Base-by-base conservation (phyloP, 768 basidiomycete species). In the Tricholoma terreum region DNA sequence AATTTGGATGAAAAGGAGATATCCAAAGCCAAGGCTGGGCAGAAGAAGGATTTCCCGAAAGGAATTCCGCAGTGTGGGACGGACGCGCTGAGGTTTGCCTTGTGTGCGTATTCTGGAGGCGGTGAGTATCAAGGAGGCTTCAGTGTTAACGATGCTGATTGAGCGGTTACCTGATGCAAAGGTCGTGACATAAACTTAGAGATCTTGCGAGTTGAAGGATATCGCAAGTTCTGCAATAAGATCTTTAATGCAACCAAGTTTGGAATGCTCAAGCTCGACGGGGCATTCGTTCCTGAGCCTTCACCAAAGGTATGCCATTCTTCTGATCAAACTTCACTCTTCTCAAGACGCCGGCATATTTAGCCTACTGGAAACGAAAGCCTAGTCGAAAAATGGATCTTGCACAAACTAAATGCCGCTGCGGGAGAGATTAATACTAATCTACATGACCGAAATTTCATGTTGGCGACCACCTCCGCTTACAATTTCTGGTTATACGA, bases 181-280 rank as follows among this genome's bases (percentile, higher is more conserved):
- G 94, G 94, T 27, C 90, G 95, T 45, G 96, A 98, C 73, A 96
- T 99, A 77, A 97, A 98, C 71, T 77, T 99, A 59, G 94, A 98
- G 69, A 94, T 99, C 63, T 73, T 93, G 60, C 87, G 94, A 52
- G 94, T 98, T 31, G 95, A 98, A 74, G 97, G 95, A 2, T 98
- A 98, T 73, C 86, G 97, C 73, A 98, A 98, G 74, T 99, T 99
- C 79, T 98, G 97, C 78, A 99, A 99, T 78, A 98, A 98, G 79
- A 86, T 98, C 24, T 98, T 96, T 82, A 99, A 99, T 68, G 97
- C 97, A 1, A 98, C 94, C 49, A 95, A 95, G 73, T 98, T 99
- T 65, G 96, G 95, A n/a, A 94, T 98, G 90, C 84, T 98, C 71
- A 96, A 96, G 76, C 79, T 99, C 31, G 94, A 94, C 56, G 85